A percentile compares a stretch with the other conserved stretches of the same genome.
Evolutionary conservation across 1,284 basidiomycete genomes (phyloP).

Genomic region (Xerocomus cyaneibrunnescens): DNA sequence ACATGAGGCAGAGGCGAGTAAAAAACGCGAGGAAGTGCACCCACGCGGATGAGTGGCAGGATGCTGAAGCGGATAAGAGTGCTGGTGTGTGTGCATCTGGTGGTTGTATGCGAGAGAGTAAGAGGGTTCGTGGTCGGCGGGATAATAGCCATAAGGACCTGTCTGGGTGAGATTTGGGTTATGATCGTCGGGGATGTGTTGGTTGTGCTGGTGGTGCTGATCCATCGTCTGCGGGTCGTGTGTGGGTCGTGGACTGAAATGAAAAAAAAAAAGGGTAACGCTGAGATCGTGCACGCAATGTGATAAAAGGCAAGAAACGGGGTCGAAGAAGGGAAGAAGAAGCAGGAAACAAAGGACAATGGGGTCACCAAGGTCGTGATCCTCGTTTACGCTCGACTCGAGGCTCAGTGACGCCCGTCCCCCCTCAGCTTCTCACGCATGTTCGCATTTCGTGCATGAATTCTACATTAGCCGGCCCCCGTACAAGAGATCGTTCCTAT

Average conservation of each 20-base stretch:
- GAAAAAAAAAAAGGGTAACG: slow-evolving; percentile 32
- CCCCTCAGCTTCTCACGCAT: slow-evolving; percentile 29
- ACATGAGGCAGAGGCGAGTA: slow-evolving; percentile 47
- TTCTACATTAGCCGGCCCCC: slow-evolving; percentile 11
- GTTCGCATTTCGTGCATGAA: background rate
- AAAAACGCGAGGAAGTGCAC: slow-evolving; percentile 44
- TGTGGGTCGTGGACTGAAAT: slow-evolving; percentile 39
- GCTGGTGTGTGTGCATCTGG: slow-evolving; percentile 40
- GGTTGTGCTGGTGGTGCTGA: slow-evolving; percentile 40
- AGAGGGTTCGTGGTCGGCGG: slow-evolving; percentile 42
- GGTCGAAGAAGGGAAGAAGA: slow-evolving; percentile 28
- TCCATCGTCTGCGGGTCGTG: slow-evolving; percentile 41
- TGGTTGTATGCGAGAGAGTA: slow-evolving; percentile 44
- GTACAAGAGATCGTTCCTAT: slow-evolving; percentile 23
- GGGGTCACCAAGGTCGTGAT: slow-evolving; percentile 26
- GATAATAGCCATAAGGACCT: slow-evolving; percentile 39
- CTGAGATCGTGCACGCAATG: slow-evolving; percentile 33
- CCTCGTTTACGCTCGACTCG: slow-evolving; percentile 30
- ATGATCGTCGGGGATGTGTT: slow-evolving; percentile 43
- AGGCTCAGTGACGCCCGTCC: slow-evolving; percentile 17
- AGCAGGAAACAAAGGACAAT: slow-evolving; percentile 24
- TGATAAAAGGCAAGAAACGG: slow-evolving; percentile 34
- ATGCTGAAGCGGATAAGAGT: slow-evolving; percentile 44
- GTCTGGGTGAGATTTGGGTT: slow-evolving; percentile 39
- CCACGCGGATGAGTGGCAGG: slow-evolving; percentile 52